Conservation (phyloP, 805 yeast genomes). For the Candida dendrica region DNA sequence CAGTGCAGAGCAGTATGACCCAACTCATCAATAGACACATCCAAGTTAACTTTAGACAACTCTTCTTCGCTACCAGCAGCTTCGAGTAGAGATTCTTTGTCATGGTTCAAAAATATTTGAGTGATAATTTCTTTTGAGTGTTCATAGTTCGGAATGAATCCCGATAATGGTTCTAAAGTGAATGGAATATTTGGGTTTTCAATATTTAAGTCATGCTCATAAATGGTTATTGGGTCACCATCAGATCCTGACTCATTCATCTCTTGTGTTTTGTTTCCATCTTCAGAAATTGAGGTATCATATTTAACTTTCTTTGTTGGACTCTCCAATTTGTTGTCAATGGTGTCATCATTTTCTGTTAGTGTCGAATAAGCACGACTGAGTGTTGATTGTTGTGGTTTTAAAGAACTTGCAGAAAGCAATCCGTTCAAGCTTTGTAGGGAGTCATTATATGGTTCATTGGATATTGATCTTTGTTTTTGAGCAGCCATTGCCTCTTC, state of each 20-base stretch:
- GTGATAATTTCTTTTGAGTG: conserved; percentile 38
- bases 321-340: conserved; percentile 18
- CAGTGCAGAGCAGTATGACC: conserved; percentile 94
- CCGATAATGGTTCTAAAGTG: conserved; percentile 39
- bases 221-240: conserved; percentile 5
- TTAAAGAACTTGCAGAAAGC: conserved; percentile 5
- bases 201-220: conserved; percentile 28
- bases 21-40: conserved; percentile 84
- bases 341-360: conserved; percentile 25
- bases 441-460: conserved; percentile 3
- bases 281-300: neutral
- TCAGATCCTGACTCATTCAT: neutral
- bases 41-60: conserved; percentile 43
- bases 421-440: conserved; percentile 8
- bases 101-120: conserved; percentile 41
- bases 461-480: conserved; percentile 15
- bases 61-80: conserved; percentile 21
- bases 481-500: conserved; percentile 37
- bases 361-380: conserved; percentile 22
- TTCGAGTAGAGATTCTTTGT: conserved; percentile 22
- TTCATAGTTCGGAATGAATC: conserved; percentile 25
- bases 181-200: conserved; percentile 40
- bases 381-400: conserved; percentile 17
- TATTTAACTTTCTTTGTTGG: conserved; percentile 31
- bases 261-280: neutral